Evolutionary conservation across 2,329 filamentous ascomycete genomes (phyloP).

Genomic region (Botrytis hyacinthi): DNA sequence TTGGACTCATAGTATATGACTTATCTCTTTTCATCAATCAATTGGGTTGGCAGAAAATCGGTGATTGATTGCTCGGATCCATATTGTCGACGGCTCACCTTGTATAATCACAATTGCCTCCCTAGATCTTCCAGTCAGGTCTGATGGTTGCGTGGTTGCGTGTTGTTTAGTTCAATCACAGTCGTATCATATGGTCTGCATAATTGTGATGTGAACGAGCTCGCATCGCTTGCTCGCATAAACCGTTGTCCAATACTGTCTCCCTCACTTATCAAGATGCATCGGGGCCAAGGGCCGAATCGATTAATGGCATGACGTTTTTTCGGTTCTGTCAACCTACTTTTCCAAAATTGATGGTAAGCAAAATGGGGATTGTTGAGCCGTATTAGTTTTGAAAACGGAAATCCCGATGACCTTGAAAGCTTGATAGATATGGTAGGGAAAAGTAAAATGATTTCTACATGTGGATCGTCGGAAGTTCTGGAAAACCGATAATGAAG

Average conservation of each 20-base stretch:
- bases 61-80: background rate
- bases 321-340: background rate
- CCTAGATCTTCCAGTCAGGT: background rate
- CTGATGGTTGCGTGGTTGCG: background rate
- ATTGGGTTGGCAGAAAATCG: background rate
- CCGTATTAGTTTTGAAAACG: background rate
- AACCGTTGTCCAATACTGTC: conserved; percentile 9
- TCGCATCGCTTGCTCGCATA: conserved; percentile 15
- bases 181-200: conserved; percentile 13
- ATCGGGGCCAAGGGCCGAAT: conserved; percentile 19
- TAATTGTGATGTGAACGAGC: conserved; percentile 16
- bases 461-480: background rate
- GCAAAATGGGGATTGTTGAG: background rate
- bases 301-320: conserved; percentile 11
- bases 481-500: background rate
- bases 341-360: background rate
- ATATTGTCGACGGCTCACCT: conserved; percentile 7
- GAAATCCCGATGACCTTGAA: background rate
- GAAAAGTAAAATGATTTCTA: background rate
- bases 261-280: conserved; percentile 13
- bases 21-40: conserved; percentile 22
- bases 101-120: background rate
- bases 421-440: background rate
- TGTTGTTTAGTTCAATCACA: conserved; percentile 11
- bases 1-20: conserved; percentile 13